Evolutionary conservation across 2,329 filamentous ascomycete genomes (phyloP).

Genomic region (Talaromyces sp.): DNA sequence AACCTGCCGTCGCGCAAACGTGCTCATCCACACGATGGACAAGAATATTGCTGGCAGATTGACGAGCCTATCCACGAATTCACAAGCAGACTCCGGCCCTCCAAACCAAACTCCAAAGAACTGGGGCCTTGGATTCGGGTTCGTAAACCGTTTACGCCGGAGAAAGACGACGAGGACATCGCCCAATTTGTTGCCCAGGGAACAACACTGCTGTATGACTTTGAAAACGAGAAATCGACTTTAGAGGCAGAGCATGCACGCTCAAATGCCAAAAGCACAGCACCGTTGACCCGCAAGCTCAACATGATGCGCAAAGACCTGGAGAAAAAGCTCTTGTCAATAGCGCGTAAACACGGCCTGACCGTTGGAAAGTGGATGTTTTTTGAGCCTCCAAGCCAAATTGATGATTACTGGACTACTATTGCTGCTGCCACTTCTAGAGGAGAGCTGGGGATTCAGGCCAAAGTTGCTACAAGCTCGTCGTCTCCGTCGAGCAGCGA

Average conservation of each 20-base stretch:
- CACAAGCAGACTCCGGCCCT: constrained; percentile 61
- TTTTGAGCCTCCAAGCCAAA: constrained; percentile 16
- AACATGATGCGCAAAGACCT: constrained; percentile 37
- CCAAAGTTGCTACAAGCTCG: constrained; percentile 61
- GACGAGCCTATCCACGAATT: constrained; percentile 61
- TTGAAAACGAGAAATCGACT: constrained; percentile 41
- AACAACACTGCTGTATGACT: constrained; percentile 47
- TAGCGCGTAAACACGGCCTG: constrained; percentile 56
- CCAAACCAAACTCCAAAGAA: constrained; percentile 46
- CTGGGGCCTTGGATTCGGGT: constrained; percentile 66
- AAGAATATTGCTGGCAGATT: constrained; percentile 48
- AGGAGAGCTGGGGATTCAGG: constrained; percentile 63
- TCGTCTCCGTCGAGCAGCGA: background rate
- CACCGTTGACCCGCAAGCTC: constrained; percentile 30
- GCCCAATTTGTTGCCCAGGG: constrained; percentile 50
- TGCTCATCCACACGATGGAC: constrained; percentile 11
- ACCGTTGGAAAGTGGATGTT: constrained; percentile 56
- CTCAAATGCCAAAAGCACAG: constrained; percentile 23
- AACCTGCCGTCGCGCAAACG: background rate
- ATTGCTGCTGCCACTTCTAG: constrained; percentile 62
- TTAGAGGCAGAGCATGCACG: constrained; percentile 45
- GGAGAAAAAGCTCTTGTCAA: constrained; percentile 51
- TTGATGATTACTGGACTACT: constrained; percentile 45
- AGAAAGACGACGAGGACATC: constrained; percentile 37
- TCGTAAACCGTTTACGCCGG: constrained; percentile 51